A percentile compares a stretch with the other conserved stretches of the same genome.
Conservation (phyloP, 1,284 basidiomycete genomes). For the Trametes polyzona region DNA sequence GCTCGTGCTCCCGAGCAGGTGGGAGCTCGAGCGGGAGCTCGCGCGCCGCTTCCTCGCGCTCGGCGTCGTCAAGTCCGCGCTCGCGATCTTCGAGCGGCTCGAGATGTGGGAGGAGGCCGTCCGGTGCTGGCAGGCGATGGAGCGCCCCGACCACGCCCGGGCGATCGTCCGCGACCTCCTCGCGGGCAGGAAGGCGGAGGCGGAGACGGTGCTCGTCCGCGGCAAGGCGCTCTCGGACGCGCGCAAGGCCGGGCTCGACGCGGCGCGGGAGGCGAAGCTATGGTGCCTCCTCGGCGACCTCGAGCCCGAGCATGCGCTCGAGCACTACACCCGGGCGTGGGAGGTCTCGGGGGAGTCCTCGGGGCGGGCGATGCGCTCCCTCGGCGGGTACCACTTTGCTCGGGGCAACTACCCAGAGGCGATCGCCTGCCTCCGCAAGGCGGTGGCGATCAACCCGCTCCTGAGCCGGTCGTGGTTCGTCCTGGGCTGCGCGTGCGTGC, state of each 20-base stretch:
- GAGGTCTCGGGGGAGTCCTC: conserved; percentile 77
- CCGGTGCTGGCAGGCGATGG: conserved; percentile 81
- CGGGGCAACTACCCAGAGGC: conserved; percentile 66
- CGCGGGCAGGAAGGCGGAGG: conserved; percentile 81
- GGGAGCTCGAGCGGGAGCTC: conserved; percentile 91
- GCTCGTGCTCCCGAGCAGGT: conserved; percentile 82
- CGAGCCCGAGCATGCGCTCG: conserved; percentile 66
- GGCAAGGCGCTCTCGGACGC: conserved; percentile 53
- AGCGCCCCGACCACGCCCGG: conserved; percentile 77
- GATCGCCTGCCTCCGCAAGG: conserved; percentile 69
- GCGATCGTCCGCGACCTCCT: conserved; percentile 83
- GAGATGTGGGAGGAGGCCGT: conserved; percentile 99
- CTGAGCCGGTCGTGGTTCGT: conserved; percentile 93
- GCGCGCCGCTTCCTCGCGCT: conserved; percentile 81
- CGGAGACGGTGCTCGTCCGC: conserved; percentile 70
- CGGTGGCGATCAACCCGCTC: conserved; percentile 89
- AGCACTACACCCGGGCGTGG: conserved; percentile 89
- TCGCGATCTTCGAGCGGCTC: conserved; percentile 89
- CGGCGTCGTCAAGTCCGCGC: conserved; percentile 84
- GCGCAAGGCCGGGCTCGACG: conserved; percentile 57
- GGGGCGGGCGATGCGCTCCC: conserved; percentile 87
- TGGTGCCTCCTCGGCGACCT: conserved; percentile 97
- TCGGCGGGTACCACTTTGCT: conserved; percentile 86
- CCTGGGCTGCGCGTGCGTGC: conserved; percentile 88
- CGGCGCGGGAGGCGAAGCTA: conserved; percentile 84